These are phyloP conservation scores for Kodamaea kaohsiungensis DNA, from an alignment of 805 yeast genomes.

Conservation along the genomic window DNA sequence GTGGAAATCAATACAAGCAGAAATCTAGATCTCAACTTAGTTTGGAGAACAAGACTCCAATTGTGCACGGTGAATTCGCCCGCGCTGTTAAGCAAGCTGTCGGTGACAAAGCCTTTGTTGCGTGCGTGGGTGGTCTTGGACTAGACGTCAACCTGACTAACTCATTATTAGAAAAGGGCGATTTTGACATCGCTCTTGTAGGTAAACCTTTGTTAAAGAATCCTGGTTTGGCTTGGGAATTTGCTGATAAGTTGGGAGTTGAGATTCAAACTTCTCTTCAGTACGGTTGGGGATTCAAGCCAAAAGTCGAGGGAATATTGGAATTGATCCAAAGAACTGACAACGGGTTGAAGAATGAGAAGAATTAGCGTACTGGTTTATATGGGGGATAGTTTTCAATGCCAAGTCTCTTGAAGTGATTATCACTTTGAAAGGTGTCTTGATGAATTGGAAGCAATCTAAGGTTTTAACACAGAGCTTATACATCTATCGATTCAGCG, in stretches of 20 bases:
- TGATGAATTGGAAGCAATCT: too few relatives aligned
- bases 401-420: too few relatives aligned
- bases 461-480: too few relatives aligned
- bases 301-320: slow-evolving; percentile 17
- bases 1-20: slow-evolving; percentile 44
- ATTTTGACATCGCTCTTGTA: slow-evolving; percentile 49
- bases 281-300: slow-evolving; percentile 22
- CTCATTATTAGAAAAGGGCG: slow-evolving; percentile 39
- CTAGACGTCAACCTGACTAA: slow-evolving; percentile 36
- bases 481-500: too few relatives aligned
- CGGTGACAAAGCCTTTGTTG: slow-evolving; percentile 43
- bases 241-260: slow-evolving; percentile 53
- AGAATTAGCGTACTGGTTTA: too few relatives aligned
- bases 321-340: slow-evolving; percentile 19
- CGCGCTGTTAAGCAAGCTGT: slow-evolving; percentile 42
- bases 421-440: too few relatives aligned
- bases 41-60: neutral
- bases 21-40: slow-evolving; percentile 20
- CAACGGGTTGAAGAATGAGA: too few relatives aligned
- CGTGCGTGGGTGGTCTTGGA: slow-evolving; percentile 49
- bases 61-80: slow-evolving; percentile 31
- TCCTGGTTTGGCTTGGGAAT: slow-evolving; percentile 49
- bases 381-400: too few relatives aligned
- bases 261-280: slow-evolving; percentile 35
- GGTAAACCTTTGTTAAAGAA: slow-evolving; percentile 49